These are phyloP conservation scores for Populus hybrid DNA, from an alignment of 441 rosid genomes.

Conservation along the genomic window DNA sequence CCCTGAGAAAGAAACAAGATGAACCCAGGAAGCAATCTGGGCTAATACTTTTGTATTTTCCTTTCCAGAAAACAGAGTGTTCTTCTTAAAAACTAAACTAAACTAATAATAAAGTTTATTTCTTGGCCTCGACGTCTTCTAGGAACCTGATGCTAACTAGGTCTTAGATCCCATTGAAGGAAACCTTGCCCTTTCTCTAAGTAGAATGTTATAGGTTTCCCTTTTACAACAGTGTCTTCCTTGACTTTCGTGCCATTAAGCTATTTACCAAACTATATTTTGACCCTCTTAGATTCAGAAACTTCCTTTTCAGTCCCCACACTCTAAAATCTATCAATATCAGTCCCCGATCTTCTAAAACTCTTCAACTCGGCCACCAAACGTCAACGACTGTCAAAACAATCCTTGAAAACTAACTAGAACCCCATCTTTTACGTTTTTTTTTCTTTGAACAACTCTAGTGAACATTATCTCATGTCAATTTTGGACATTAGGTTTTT, in stretches of 20 bases:
- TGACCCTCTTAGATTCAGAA: neutral
- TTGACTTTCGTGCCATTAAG: neutral
- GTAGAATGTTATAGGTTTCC: constrained; percentile 10
- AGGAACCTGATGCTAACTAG: neutral
- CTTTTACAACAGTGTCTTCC: neutral
- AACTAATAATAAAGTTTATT: neutral
- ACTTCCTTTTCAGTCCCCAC: neutral
- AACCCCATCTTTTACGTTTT: neutral
- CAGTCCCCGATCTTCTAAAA: neutral
- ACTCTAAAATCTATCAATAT: neutral
- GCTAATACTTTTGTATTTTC: neutral
- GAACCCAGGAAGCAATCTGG: neutral
- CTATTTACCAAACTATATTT: no score
- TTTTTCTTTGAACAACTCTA: no score
- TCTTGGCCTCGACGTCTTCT: neutral
- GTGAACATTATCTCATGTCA: no score
- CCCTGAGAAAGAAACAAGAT: neutral
- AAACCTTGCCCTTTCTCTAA: constrained; percentile 33
- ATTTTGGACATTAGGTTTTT: no score
- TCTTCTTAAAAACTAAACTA: no score
- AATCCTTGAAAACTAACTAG: neutral
- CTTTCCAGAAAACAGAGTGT: neutral
- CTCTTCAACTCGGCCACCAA: neutral
- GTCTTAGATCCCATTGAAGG: neutral
- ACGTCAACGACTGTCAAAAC: neutral